Evolutionary conservation across 441 rosid genomes (phyloP).

Genomic region (Mallotus repandus): DNA sequence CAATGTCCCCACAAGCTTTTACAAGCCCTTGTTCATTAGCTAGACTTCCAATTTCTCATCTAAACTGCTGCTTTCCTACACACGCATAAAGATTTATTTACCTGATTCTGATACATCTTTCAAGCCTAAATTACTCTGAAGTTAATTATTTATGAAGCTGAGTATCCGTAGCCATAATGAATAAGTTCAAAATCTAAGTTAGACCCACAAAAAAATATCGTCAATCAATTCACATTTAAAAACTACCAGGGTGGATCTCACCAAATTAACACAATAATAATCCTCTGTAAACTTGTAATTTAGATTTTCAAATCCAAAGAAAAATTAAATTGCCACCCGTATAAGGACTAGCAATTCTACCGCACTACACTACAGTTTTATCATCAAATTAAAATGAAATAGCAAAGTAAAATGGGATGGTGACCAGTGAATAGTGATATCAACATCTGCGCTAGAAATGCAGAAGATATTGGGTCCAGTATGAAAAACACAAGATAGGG

Average conservation of each 20-base stretch:
- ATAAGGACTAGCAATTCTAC: not conserved
- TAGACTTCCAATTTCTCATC: constrained; percentile 10
- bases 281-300: no score
- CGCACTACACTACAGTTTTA: not conserved
- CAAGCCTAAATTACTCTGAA: not conserved
- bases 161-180: not conserved
- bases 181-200: not conserved
- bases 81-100: not conserved
- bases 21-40: constrained; percentile 1
- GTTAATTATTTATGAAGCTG: not conserved
- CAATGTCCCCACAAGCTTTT: constrained; percentile 1
- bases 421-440: not conserved
- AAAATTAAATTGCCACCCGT: not conserved
- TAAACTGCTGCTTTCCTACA: not conserved
- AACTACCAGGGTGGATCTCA: constrained; percentile 9
- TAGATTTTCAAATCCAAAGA: not conserved
- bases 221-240: constrained; percentile 17
- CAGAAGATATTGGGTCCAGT: constrained; percentile 29
- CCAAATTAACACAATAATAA: constrained; percentile 3
- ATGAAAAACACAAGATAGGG: constrained; percentile 19
- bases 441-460: not conserved
- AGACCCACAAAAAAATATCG: constrained; percentile 17
- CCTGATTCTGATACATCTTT: no score
- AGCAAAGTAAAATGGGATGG: not conserved
- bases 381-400: not conserved